Evolutionary conservation across 129 eudicot genomes (phyloP).

Genomic region (Flaveria sonorensis): DNA sequence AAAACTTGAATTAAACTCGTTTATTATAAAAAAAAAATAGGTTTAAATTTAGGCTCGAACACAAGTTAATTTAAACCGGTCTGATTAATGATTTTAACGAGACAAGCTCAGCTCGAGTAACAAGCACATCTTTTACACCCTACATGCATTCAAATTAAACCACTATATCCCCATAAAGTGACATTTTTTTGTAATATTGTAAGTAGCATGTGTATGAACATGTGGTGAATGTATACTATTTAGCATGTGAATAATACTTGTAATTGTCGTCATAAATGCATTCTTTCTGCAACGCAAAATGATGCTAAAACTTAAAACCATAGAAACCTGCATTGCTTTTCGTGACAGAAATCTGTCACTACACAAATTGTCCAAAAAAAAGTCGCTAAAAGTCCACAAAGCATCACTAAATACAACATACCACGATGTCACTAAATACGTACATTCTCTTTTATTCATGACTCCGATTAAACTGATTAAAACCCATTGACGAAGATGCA

Average conservation of each 20-base stretch:
- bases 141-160: too few relatives aligned
- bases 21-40: too few relatives aligned
- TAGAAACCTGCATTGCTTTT: slow-evolving; percentile 18
- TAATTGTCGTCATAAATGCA: slow-evolving; percentile 11
- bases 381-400: slow-evolving; percentile 28
- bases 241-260: not conserved
- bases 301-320: slow-evolving; percentile 23
- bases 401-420: slow-evolving; percentile 23
- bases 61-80: too few relatives aligned
- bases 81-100: too few relatives aligned
- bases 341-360: slow-evolving; percentile 26
- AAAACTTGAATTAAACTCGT: too few relatives aligned
- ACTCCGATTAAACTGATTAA: slow-evolving; percentile 35
- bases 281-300: slow-evolving; percentile 14
- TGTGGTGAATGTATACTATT: not conserved
- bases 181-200: not conserved
- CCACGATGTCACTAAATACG: not conserved
- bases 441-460: slow-evolving; percentile 19
- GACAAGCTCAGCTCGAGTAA: too few relatives aligned
- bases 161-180: too few relatives aligned
- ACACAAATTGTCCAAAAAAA: slow-evolving; percentile 27
- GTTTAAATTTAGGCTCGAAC: too few relatives aligned
- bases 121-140: too few relatives aligned
- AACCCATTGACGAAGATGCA: slow-evolving; percentile 43
- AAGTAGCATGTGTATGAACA: not conserved